Base-by-base conservation (phyloP, 768 basidiomycete genomes). In the Boletus rubescentipes region DNA sequence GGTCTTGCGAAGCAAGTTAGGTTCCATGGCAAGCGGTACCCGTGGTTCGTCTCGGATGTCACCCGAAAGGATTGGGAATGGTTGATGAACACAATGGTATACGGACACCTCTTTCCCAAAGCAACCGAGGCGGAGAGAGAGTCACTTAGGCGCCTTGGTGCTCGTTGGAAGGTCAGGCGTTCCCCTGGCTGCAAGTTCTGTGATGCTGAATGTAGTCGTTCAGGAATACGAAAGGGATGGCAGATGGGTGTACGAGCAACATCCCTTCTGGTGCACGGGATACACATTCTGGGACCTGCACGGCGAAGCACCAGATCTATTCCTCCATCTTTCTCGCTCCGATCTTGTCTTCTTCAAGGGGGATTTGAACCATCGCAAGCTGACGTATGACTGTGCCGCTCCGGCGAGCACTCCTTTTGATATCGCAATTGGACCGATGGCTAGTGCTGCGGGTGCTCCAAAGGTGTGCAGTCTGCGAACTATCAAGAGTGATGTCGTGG, bases 331-430 rank as follows among this genome's bases (percentile, higher is more conserved):
- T 36, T 88, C 91, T 52, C 85, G 85, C 32, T 91, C 91, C 31
- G 90, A 97, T 66, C 83, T 98, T 41, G 95, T 97, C 63, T 79
- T 83, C 67, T 97, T 97, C 82, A 98, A 98, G 74, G 95, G 95
- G 12, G 92, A 94, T 66, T 75, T 96, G 20, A 96, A 96, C 72
- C 93, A 95, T 72, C 87, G 93, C 67, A 93, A 94, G 73, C 71
- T 91, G 60, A 91, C 89, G 2, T 92, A 91, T 57, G 90, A 93
- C 62, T 92, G 91, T 61, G 89, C 89, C 31, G 89, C 89, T 1
- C 90, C 91, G 2, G 84, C 88, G 9, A 85, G 87, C 55, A 95
- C 92, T 9, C 88, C 92, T 2, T 98, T 98, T 70, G 86, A 91
- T 48, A 71, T 89, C 31, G 91, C 94, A 7, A 96, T 97, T 60